Conservation (phyloP, 2,329 filamentous ascomycete genomes). For the Colletotrichum paranaense region DNA sequence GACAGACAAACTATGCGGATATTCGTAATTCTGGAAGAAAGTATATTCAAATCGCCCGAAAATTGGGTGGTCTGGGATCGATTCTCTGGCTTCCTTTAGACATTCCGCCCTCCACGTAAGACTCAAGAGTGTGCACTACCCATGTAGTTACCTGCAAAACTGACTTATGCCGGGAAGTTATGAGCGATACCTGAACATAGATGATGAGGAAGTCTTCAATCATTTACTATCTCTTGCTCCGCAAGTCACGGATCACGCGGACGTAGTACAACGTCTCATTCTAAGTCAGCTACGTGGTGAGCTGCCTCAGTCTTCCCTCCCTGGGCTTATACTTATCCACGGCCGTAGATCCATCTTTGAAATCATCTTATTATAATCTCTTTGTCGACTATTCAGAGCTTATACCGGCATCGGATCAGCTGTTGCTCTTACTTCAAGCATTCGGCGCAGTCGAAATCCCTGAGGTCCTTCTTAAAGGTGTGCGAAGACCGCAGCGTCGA, state of each 20-base stretch:
- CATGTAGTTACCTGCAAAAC: neutral
- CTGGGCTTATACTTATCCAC: neutral
- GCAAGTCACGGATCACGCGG: conserved; percentile 31
- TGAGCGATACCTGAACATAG: conserved; percentile 48
- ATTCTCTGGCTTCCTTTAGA: conserved; percentile 47
- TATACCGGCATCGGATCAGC: conserved; percentile 39
- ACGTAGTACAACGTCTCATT: conserved; percentile 41
- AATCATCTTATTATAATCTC: conserved; percentile 40
- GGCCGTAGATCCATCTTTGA: neutral
- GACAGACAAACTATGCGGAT: conserved; percentile 39
- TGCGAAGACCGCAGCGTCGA: conserved; percentile 37
- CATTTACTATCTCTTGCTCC: conserved; percentile 40
- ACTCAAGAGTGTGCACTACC: conserved; percentile 32
- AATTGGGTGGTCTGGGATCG: conserved; percentile 43
- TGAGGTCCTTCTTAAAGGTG: conserved; percentile 37
- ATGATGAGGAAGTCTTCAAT: conserved; percentile 44
- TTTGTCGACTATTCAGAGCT: conserved; percentile 41
- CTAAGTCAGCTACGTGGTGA: conserved; percentile 16
- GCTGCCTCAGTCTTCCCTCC: neutral
- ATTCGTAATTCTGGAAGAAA: conserved; percentile 47
- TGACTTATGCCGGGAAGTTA: conserved; percentile 38
- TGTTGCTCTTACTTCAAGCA: conserved; percentile 40
- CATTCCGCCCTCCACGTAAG: conserved; percentile 48
- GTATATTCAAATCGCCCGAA: conserved; percentile 47
- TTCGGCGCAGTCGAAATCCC: conserved; percentile 39